Evolutionary conservation across 441 rosid species (phyloP), one percentile per base, ranked within the genome.

Genomic region (Gossypium laxum): DNA sequence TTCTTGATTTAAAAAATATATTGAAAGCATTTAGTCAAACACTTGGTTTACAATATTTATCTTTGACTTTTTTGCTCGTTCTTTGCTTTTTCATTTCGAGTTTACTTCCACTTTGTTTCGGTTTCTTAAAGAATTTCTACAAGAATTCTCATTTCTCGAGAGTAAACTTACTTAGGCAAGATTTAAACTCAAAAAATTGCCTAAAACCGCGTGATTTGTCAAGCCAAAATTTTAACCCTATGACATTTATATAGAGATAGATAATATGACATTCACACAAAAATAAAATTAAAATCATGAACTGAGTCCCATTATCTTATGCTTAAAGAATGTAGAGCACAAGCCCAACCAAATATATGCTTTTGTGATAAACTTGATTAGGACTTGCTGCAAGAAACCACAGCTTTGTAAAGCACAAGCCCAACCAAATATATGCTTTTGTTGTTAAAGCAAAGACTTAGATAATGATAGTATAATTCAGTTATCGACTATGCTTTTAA

Each of bases 401-500:
- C 30, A 5, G 55, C 69, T 65, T 65, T 45, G 14, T 45, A 12
- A 47, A 47, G 21, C 12, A n/a, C 1, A 5, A 12, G 12, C n/a
- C 26, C 10, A n/a, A 5, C 4, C 21, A 60, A 30, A 43, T n/a
- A 10, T n/a, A 12, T 45, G 55, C 19, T 50, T 45, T 45, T 22
- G 72, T 66, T 45, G 17, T 5, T 51, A 62, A 54, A 57, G 65
- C 24, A 66, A 59, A 18, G 24, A 30, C 65, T 8, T 19, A 34
- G 24, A 55, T 24, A 17, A 63, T 1, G 1, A 47, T 7, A 8
- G 32, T 50, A n/a, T n/a, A 17, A 3, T 24, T 81, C 70, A 81
- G 75, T 52, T 72, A 68, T 61, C 56, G 26, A 79, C 2, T 52
- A 80, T 72, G 71, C 72, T 85, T 71, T 83, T 78, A 48, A 93